phyloP scores from a whole-genome alignment of 805 yeast genomes.

The Pichia rugopelliculosa region DNA sequence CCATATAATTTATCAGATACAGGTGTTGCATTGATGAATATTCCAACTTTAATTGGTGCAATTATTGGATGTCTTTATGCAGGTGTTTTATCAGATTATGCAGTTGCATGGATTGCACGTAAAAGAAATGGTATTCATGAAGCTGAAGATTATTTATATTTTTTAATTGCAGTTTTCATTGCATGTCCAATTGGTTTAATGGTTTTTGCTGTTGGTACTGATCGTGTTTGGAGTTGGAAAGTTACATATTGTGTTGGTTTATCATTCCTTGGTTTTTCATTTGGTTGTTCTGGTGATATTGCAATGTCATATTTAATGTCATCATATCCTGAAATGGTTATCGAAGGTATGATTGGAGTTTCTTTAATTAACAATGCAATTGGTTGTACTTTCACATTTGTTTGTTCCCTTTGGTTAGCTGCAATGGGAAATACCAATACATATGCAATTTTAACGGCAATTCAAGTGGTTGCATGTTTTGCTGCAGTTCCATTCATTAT shows the following conservation, averaged over 20 bases:
- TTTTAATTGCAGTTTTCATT: constrained; percentile 46
- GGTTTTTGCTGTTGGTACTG: constrained; percentile 62
- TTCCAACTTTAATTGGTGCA: constrained; percentile 63
- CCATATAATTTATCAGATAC: constrained; percentile 62
- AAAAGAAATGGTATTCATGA: constrained; percentile 54
- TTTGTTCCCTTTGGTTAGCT: constrained; percentile 54
- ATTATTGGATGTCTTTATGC: constrained; percentile 60
- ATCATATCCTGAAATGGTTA: constrained; percentile 59
- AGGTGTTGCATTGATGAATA: constrained; percentile 69
- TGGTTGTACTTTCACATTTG: constrained; percentile 60
- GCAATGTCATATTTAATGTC: constrained; percentile 64
- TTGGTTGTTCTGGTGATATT: constrained; percentile 66
- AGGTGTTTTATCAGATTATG: constrained; percentile 51
- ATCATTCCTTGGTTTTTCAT: constrained; percentile 60
- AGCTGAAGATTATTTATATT: constrained; percentile 58
- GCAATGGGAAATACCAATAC: constrained; percentile 51
- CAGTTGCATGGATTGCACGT: constrained; percentile 55
- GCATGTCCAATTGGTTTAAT: constrained; percentile 57
- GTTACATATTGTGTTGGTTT: constrained; percentile 48
- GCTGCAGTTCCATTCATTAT: constrained; percentile 40
- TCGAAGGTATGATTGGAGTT: constrained; percentile 68
- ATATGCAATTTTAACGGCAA: constrained; percentile 51
- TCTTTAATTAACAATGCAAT: constrained; percentile 55
- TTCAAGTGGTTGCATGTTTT: constrained; percentile 48
- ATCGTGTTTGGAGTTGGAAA: constrained; percentile 44